Conservation (phyloP, 2,329 filamentous ascomycete genomes). For the Corinectria fuckeliana region DNA sequence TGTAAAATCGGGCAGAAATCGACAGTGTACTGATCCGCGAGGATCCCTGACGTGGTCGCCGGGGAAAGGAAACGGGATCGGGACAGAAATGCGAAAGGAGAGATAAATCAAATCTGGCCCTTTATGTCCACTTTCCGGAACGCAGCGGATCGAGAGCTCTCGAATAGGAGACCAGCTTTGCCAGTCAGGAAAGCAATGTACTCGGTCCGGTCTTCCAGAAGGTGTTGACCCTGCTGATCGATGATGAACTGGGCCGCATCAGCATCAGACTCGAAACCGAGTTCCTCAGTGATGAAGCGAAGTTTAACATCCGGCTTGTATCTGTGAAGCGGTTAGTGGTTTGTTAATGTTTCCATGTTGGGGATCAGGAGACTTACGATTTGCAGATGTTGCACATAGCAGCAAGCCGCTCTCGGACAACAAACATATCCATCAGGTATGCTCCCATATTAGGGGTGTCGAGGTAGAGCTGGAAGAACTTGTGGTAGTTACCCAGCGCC, state of each 20-base stretch:
- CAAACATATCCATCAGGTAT: conserved; percentile 99
- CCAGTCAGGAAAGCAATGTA: conserved; percentile 75
- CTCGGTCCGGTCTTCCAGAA: conserved; percentile 79
- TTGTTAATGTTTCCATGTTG: background rate
- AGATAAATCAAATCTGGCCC: conserved; percentile 78
- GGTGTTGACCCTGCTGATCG: conserved; percentile 75
- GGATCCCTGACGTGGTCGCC: conserved; percentile 15
- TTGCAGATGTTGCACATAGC: conserved; percentile 92
- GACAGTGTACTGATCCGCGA: conserved; percentile 17
- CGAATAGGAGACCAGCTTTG: conserved; percentile 77
- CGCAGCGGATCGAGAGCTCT: conserved; percentile 73
- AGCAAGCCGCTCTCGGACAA: conserved; percentile 88
- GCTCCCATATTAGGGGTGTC: conserved; percentile 96
- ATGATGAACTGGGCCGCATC: conserved; percentile 91
- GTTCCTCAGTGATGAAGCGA: conserved; percentile 92
- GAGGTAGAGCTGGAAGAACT: conserved; percentile 95
- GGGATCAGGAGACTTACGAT: conserved; percentile 72
- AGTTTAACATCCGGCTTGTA: conserved; percentile 92
- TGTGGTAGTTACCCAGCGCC: conserved; percentile 95
- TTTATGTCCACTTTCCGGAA: conserved; percentile 95
- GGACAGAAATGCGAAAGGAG: conserved; percentile 10
- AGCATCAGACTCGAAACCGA: conserved; percentile 91
- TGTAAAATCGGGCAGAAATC: conserved; percentile 26
- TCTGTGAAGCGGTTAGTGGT: conserved; percentile 63
- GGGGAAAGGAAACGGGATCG: conserved; percentile 2